Base-by-base conservation (phyloP, 2,329 filamentous ascomycete genomes). In the Cercospora zeina region DNA sequence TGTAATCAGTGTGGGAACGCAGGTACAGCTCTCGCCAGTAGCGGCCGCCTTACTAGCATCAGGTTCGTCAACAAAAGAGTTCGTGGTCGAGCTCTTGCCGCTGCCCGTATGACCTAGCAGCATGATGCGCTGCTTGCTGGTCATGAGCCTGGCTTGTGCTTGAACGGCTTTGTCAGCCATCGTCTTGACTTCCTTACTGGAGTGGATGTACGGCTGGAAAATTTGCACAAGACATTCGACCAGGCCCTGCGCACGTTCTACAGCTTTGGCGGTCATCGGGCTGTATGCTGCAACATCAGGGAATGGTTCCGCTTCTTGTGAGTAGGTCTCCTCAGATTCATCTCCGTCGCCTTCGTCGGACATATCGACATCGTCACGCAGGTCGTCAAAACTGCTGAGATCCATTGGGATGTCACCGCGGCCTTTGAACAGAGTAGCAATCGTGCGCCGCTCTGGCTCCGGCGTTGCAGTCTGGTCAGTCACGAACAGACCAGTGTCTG, bases 61-160 rank as follows among this genome's bases (percentile, higher is more conserved):
- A 1, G 51, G 37, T 34, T 63, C 62, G 47, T 63, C 58, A 14
- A 63, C 36, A 8, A 63, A 61, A 4, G 58, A 57, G 37, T 63
- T 61, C 1, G 37, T 58, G 5, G 62, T 61, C 2, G 58, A 61
- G 31, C 62, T 63, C 54, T 63, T 63, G 2, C 62, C 62, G n/a
- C 27, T 61, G 1, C 58, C 62, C 0, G 62, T 63, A 1, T 47
- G 31, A 4, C 62, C 62, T 8, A 47, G 49, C 7, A 61, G 39
- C 58, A 54, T 47, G 31, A 63, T 61, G 2, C 19, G 1, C 9
- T 47, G 53, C 47, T 58, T 63, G 2, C 42, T 37, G 1, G 37
- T 21, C 5, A 6, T 14, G 27, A 54, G 45, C 27, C 16, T 34
- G 5, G n/a, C 11, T n/a, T 19, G 11, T 2, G 47, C 54, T 33